Conservation (phyloP, 768 basidiomycete genomes). For the Hericium coralloides region DNA sequence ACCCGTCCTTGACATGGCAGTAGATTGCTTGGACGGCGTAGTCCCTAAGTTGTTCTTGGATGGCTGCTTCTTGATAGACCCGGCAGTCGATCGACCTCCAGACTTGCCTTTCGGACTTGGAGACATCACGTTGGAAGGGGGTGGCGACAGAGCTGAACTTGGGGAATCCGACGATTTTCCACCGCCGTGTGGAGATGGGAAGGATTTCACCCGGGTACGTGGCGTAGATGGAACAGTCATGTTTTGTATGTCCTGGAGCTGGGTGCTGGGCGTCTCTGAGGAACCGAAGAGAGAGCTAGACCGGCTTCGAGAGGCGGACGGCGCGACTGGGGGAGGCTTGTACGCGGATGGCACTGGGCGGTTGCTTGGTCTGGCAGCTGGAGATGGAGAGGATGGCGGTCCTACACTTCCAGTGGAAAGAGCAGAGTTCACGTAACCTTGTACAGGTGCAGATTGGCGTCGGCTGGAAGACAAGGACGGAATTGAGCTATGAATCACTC, state of each 20-base stretch:
- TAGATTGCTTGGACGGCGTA: conserved; percentile 12
- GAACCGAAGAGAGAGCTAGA: conserved; percentile 16
- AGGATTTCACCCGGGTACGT: conserved; percentile 36
- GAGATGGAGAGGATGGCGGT: conserved; percentile 11
- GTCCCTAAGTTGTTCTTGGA: conserved; percentile 14
- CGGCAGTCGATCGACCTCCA: conserved; percentile 1
- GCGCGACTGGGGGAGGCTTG: conserved; percentile 21
- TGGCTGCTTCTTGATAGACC: conserved; percentile 5
- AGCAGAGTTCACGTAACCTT: conserved; percentile 12
- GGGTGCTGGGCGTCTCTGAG: conserved; percentile 8
- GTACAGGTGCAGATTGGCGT: conserved; percentile 13
- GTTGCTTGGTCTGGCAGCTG: conserved; percentile 11
- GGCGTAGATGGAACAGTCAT: conserved; percentile 20
- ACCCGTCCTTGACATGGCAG: conserved; percentile 16
- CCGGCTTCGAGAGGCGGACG: conserved; percentile 14
- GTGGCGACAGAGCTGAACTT: conserved; percentile 12
- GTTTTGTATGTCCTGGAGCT: conserved; percentile 10
- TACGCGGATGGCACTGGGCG: conserved; percentile 10
- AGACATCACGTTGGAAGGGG: conserved; percentile 7
- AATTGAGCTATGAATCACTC: conserved; percentile 17
- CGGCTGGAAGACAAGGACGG: conserved; percentile 16
- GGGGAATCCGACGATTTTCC: conserved; percentile 17
- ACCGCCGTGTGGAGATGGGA: conserved; percentile 29
- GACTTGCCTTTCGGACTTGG: conserved; percentile 7
- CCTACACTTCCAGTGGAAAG: too few relatives aligned